These are phyloP conservation scores for Eruca vesicaria DNA, from an alignment of 441 rosid species.

Conservation along the genomic window DNA sequence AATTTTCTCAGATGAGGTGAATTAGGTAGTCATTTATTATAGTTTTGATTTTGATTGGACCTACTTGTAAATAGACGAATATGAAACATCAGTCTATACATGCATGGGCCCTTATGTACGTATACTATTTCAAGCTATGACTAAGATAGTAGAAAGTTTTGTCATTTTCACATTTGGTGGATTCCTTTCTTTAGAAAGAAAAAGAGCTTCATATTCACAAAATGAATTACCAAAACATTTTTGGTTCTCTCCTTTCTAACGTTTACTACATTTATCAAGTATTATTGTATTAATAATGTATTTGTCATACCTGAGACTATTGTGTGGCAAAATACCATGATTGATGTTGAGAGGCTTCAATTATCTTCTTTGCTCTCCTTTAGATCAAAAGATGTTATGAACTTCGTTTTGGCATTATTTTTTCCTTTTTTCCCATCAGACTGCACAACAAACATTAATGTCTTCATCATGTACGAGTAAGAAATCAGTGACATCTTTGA, in stretches of 20 bases:
- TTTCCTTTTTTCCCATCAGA: no score
- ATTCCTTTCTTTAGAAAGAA: slow-evolving; percentile 1
- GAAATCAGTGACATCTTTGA: no score
- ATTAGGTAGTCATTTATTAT: not conserved
- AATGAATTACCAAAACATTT: slow-evolving; percentile 25
- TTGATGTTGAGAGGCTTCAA: not conserved
- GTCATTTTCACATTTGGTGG: not conserved
- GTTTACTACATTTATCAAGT: slow-evolving; percentile 5
- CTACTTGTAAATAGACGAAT: slow-evolving; percentile 15
- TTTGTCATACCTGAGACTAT: slow-evolving; percentile 26
- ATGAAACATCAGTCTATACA: slow-evolving; percentile 13
- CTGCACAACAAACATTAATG: no score
- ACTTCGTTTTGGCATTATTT: not conserved
- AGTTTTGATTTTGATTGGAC: slow-evolving; percentile 15
- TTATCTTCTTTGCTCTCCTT: slow-evolving; percentile 9
- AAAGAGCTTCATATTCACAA: slow-evolving; percentile 26
- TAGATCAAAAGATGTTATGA: slow-evolving; percentile 11
- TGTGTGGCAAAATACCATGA: slow-evolving; percentile 3
- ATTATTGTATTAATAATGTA: no score
- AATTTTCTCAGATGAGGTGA: no score
- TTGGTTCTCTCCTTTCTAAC: not conserved
- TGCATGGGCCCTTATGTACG: not conserved
- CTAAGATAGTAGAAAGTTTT: not conserved
- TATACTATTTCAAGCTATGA: slow-evolving; percentile 12
- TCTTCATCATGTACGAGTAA: no score